A percentile compares a stretch with the other conserved stretches of the same genome.
These are phyloP conservation scores for Ophiognomonia clavigignenti-juglandacearum DNA, from an alignment of 2,329 filamentous ascomycete genomes.

Conservation along the genomic window DNA sequence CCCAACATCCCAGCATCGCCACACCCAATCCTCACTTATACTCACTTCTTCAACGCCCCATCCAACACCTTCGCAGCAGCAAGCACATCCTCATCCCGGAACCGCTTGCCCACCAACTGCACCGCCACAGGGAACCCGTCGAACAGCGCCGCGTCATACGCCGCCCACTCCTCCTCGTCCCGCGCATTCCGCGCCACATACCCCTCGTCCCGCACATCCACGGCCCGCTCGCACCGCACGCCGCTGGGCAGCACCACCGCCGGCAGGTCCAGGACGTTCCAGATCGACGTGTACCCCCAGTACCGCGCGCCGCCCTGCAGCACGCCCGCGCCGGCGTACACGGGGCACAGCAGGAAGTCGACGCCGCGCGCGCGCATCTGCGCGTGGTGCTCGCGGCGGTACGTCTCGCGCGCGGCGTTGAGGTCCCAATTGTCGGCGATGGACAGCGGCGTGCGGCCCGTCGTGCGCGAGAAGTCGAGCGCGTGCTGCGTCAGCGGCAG, in stretches of 20 bases:
- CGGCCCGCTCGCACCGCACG: background rate
- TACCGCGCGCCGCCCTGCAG: slow-evolving; percentile 15
- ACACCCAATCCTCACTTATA: too few relatives aligned
- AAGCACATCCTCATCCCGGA: slow-evolving; percentile 13
- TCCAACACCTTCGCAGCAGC: slow-evolving; percentile 9
- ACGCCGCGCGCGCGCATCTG: slow-evolving; percentile 14
- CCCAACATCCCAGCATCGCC: too few relatives aligned
- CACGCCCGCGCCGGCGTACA: slow-evolving; percentile 13
- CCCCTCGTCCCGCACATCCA: slow-evolving; percentile 8
- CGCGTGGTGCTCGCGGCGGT: slow-evolving; percentile 14
- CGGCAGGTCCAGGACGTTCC: slow-evolving; percentile 20
- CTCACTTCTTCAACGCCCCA: slow-evolving; percentile 7
- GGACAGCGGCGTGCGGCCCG: slow-evolving; percentile 5
- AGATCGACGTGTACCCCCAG: slow-evolving; percentile 20
- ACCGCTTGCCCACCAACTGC: slow-evolving; percentile 14
- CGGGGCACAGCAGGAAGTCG: slow-evolving; percentile 14
- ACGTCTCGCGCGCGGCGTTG: slow-evolving; percentile 5
- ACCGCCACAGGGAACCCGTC: slow-evolving; percentile 14
- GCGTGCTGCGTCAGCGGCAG: slow-evolving; percentile 16
- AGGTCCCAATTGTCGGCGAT: slow-evolving; percentile 11
- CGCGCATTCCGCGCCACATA: slow-evolving; percentile 7
- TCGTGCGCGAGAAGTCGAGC: slow-evolving; percentile 8
- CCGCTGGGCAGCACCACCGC: slow-evolving; percentile 18
- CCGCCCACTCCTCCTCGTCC: slow-evolving; percentile 8
- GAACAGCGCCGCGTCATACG: slow-evolving; percentile 14